Evolutionary conservation across 495 filamentous ascomycete species (phyloP).

Genomic region (Talaromyces stipitatus): DNA sequence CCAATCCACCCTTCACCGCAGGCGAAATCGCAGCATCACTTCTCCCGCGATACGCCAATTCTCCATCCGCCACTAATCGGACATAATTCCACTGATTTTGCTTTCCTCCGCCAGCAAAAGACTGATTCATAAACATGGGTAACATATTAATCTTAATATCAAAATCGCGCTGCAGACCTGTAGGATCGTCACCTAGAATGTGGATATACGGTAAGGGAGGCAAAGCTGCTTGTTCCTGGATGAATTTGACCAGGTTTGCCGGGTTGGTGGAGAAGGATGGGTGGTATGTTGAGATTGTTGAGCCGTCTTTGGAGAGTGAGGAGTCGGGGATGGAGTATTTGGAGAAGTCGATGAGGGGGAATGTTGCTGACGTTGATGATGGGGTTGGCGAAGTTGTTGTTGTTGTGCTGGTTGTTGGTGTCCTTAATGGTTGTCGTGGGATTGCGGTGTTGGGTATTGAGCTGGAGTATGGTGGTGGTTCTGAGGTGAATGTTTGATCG

Average conservation of each 20-base stretch:
- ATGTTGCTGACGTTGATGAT: not conserved
- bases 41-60: constrained; percentile 40
- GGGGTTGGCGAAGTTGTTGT: not conserved
- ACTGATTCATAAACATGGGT: constrained; percentile 32
- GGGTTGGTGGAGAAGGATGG: constrained; percentile 32
- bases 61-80: constrained; percentile 38
- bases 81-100: constrained; percentile 42
- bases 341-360: constrained; percentile 41
- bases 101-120: not conserved
- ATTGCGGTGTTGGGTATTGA: not conserved
- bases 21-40: constrained; percentile 28
- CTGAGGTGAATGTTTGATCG: constrained; percentile 3
- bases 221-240: constrained; percentile 37
- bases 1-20: constrained; percentile 28
- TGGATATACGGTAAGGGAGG: constrained; percentile 45
- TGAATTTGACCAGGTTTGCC: constrained; percentile 29
- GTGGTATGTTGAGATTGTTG: constrained; percentile 32
- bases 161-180: constrained; percentile 31
- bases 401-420: not conserved
- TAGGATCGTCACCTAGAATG: constrained; percentile 27
- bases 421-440: not conserved
- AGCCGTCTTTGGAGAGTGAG: constrained; percentile 38
- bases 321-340: constrained; percentile 41
- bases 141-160: constrained; percentile 46
- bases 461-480: constrained; percentile 10